Conservation (phyloP, 2,329 filamentous ascomycete species). For the Aureobasidium sp. region DNA sequence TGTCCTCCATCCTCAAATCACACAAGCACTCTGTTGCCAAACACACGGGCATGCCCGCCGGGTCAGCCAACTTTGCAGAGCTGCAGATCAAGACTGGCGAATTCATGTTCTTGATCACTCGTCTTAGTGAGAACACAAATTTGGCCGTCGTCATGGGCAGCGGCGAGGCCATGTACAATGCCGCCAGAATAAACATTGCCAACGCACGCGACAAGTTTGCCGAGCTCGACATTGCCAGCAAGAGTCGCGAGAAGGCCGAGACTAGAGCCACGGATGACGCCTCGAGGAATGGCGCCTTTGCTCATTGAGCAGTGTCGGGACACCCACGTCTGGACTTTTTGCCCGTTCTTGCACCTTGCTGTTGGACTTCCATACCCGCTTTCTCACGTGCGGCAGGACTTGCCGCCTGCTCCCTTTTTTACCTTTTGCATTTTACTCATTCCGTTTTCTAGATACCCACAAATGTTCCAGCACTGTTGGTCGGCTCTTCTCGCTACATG, state of each 20-base stretch:
- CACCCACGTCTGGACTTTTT: background rate
- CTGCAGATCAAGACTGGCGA: slow-evolving; percentile 71
- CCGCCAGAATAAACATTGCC: slow-evolving; percentile 80
- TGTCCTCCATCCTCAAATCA: slow-evolving; percentile 96
- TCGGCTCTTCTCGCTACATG: slow-evolving; percentile 1
- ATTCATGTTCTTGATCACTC: slow-evolving; percentile 91
- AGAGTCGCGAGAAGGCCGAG: slow-evolving; percentile 4
- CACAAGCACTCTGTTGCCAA: slow-evolving; percentile 77
- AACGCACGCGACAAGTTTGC: slow-evolving; percentile 75
- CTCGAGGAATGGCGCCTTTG: background rate
- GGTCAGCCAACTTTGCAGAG: slow-evolving; percentile 69
- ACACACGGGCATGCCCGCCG: slow-evolving; percentile 71
- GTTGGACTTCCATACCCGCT: background rate
- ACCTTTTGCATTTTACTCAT: background rate
- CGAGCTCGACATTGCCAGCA: slow-evolving; percentile 42
- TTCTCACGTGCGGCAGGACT: background rate
- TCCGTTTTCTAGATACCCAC: slow-evolving; percentile 6
- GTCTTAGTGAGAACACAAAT: slow-evolving; percentile 96
- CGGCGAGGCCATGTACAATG: slow-evolving; percentile 84
- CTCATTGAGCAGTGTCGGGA: background rate
- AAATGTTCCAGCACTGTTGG: background rate
- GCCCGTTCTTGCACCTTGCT: background rate
- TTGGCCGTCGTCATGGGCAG: slow-evolving; percentile 86
- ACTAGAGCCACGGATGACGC: background rate
- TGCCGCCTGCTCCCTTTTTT: background rate